Percentiles rank a stretch among this genome's conserved stretches.
phyloP scores from a whole-genome alignment of 306 rosid genomes.

The Arachis stenosperma region DNA sequence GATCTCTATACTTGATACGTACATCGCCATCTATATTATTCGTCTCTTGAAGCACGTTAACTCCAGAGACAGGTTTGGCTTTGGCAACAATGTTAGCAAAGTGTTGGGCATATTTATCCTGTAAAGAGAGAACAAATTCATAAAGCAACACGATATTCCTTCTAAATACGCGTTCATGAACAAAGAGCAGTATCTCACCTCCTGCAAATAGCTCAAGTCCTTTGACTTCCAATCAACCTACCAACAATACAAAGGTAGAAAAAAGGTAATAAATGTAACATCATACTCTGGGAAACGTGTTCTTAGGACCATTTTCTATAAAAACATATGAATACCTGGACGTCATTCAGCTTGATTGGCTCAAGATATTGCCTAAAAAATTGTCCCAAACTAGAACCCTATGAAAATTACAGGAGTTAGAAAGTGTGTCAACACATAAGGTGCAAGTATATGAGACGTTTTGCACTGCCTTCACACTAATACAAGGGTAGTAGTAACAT shows the following conservation, averaged over 20 bases:
- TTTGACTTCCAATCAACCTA: slow-evolving; percentile 86
- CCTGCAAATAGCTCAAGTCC: slow-evolving; percentile 88
- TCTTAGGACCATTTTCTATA: slow-evolving; percentile 20
- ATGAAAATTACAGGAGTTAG: slow-evolving; percentile 39
- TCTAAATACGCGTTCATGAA: background rate
- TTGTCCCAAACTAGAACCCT: slow-evolving; percentile 98
- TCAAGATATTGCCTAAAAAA: slow-evolving; percentile 86
- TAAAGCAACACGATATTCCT: slow-evolving; percentile 33
- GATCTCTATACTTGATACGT: slow-evolving; percentile 67
- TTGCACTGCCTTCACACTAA: slow-evolving; percentile 12
- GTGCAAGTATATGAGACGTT: slow-evolving; percentile 24
- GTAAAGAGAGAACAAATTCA: slow-evolving; percentile 37
- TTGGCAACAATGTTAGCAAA: slow-evolving; percentile 62
- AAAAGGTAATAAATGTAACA: slow-evolving; percentile 1
- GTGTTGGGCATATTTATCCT: slow-evolving; percentile 71
- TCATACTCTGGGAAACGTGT: slow-evolving; percentile 38
- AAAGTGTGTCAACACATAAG: slow-evolving; percentile 24
- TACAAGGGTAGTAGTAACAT: background rate
- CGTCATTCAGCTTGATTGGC: slow-evolving; percentile 89
- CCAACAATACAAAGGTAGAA: slow-evolving; percentile 37
- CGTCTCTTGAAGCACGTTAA: slow-evolving; percentile 75
- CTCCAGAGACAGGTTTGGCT: slow-evolving; percentile 74
- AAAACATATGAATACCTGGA: slow-evolving; percentile 48
- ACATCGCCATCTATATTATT: slow-evolving; percentile 71
- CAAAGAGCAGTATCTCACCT: slow-evolving; percentile 58